Evolutionary conservation across 2,329 filamentous ascomycete genomes (phyloP).

Genomic region (Cladosporium velox): DNA sequence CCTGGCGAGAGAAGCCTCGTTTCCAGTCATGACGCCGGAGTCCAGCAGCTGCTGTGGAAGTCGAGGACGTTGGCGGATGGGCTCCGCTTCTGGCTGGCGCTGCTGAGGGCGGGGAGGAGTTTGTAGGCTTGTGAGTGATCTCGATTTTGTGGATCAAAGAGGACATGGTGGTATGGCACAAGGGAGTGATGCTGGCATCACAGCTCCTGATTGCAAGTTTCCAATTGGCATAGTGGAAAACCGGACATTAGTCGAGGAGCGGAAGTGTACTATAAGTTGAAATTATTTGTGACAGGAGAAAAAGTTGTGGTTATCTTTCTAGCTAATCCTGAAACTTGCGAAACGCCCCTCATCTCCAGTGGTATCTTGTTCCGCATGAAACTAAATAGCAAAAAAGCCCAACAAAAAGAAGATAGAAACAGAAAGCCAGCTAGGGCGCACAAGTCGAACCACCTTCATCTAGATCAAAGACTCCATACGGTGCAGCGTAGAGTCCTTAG

Average conservation of each 20-base stretch:
- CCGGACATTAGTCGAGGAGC: neutral
- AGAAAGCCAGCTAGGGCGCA: neutral
- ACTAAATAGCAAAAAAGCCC: no score
- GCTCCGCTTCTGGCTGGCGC: neutral
- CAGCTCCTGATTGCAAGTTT: neutral
- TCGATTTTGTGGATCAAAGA: no score
- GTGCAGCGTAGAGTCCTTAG: constrained; percentile 40
- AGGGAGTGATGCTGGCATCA: neutral
- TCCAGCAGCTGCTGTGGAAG: neutral
- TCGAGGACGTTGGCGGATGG: neutral
- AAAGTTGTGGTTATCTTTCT: neutral
- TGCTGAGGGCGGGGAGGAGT: neutral
- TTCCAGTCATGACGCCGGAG: neutral
- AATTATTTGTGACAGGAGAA: neutral
- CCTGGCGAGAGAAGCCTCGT: no score
- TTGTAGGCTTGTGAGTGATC: no score
- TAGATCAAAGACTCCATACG: constrained; percentile 40
- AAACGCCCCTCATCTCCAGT: neutral
- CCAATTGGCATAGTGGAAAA: neutral
- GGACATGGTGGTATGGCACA: rapidly evolving
- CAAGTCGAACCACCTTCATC: no score
- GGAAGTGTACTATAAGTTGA: no score
- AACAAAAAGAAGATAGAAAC: no score
- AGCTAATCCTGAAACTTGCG: neutral
- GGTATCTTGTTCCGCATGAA: neutral